Evolutionary conservation across 2,329 filamentous ascomycete species (phyloP).

Genomic region (Apiospora malaysiana): DNA sequence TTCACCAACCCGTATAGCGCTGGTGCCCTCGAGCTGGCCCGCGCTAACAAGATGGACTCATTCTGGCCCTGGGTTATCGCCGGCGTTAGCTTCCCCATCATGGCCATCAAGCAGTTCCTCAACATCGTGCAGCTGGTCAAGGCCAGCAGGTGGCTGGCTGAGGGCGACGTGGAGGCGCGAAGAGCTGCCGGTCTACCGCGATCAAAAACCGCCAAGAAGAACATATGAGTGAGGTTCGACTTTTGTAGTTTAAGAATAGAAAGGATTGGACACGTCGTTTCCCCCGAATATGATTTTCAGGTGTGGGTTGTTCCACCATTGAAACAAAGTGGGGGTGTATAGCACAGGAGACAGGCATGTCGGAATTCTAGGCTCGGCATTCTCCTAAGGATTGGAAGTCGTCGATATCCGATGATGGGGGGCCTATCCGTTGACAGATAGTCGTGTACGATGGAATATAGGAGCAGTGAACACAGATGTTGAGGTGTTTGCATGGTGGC

Average conservation of each 20-base stretch:
- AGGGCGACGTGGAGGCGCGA: slow-evolving; percentile 80
- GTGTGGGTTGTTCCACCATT: neutral
- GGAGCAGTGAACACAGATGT: neutral
- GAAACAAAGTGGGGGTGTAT: neutral
- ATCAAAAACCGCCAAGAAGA: slow-evolving; percentile 36
- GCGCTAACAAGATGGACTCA: slow-evolving; percentile 91
- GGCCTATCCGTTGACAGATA: neutral
- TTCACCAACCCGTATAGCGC: slow-evolving; percentile 92
- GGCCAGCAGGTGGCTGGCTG: slow-evolving; percentile 88
- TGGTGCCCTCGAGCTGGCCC: slow-evolving; percentile 87
- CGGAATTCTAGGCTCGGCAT: neutral
- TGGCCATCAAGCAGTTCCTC: slow-evolving; percentile 90
- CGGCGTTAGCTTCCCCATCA: slow-evolving; percentile 80
- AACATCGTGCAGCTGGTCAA: slow-evolving; percentile 95
- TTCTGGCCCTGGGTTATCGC: slow-evolving; percentile 74
- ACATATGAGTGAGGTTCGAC: slow-evolving; percentile 23
- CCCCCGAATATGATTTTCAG: neutral
- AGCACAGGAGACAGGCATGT: neutral
- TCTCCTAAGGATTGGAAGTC: neutral
- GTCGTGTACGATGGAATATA: neutral
- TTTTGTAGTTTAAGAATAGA: neutral
- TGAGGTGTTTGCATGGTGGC: neutral
- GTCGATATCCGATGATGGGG: neutral
- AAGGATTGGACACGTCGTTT: neutral
- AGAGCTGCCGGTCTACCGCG: slow-evolving; percentile 59